Evolutionary conservation across 495 filamentous ascomycete species (phyloP).

Genomic region (Echria macrotheca): DNA sequence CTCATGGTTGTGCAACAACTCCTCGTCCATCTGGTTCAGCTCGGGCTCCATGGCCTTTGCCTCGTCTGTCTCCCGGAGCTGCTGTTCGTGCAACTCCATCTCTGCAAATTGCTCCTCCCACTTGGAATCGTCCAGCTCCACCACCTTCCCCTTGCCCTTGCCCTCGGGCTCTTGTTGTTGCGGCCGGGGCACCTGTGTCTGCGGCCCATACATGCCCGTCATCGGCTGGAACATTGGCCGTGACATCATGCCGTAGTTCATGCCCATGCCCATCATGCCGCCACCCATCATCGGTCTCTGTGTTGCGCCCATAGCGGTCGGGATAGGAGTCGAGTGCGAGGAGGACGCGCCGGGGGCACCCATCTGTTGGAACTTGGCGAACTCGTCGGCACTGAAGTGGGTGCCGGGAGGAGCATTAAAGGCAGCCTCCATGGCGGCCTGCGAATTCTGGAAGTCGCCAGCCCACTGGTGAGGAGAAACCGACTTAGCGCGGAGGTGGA

Average conservation of each 20-base stretch:
- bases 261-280: constrained; percentile 43
- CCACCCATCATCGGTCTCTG: constrained; percentile 57
- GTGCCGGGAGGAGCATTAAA: constrained; percentile 56
- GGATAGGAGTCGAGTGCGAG: constrained; percentile 42
- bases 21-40: constrained; percentile 75
- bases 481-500: constrained; percentile 24
- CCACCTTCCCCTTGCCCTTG: constrained; percentile 86
- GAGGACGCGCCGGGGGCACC: constrained; percentile 33
- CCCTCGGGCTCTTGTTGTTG: constrained; percentile 42
- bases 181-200: constrained; percentile 35
- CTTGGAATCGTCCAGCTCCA: constrained; percentile 86
- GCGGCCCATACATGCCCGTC: constrained; percentile 42
- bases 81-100: constrained; percentile 67
- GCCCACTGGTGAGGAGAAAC: constrained; percentile 44
- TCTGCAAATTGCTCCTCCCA: constrained; percentile 96
- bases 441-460: constrained; percentile 52
- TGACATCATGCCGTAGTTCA: constrained; percentile 41
- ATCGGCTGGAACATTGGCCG: constrained; percentile 46
- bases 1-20: constrained; percentile 44
- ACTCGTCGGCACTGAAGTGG: constrained; percentile 79
- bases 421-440: constrained; percentile 74
- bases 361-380: constrained; percentile 77
- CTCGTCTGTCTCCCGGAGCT: constrained; percentile 51
- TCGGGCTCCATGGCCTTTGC: constrained; percentile 79
- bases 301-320: constrained; percentile 22